A percentile compares a stretch with the other conserved stretches of the same genome.
These are phyloP conservation scores for Penicillium hesseltinei DNA, from an alignment of 2,329 filamentous ascomycete genomes.

Conservation along the genomic window DNA sequence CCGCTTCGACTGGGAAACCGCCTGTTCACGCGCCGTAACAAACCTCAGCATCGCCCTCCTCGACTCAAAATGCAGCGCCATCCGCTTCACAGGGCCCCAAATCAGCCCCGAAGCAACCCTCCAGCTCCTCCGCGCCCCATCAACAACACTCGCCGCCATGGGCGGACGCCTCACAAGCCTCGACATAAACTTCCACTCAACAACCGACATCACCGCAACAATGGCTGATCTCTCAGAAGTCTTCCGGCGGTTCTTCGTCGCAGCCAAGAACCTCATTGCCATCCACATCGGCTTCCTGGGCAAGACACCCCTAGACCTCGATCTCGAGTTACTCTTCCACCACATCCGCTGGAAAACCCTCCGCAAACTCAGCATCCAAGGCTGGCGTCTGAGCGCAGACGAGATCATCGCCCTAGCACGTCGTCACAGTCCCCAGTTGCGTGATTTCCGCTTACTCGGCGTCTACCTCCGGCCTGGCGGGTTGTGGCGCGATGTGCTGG, in stretches of 20 bases:
- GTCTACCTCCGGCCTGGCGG: constrained; percentile 61
- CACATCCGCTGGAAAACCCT: constrained; percentile 60
- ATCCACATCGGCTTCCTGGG: constrained; percentile 65
- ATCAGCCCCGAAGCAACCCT: constrained; percentile 60
- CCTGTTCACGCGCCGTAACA: constrained; percentile 61
- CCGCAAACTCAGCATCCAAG: constrained; percentile 63
- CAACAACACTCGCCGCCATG: constrained; percentile 50
- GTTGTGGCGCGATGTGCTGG: constrained; percentile 61
- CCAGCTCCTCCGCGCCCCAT: constrained; percentile 49
- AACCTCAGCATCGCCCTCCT: constrained; percentile 59
- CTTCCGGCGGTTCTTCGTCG: constrained; percentile 58
- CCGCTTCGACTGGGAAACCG: constrained; percentile 59
- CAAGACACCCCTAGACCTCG: constrained; percentile 55
- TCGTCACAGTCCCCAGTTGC: constrained; percentile 56
- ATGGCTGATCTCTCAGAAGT: constrained; percentile 58
- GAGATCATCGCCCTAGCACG: constrained; percentile 60
- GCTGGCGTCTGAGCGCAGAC: constrained; percentile 59
- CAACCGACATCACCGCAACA: constrained; percentile 55
- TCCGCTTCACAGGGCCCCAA: constrained; percentile 62
- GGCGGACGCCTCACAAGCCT: constrained; percentile 60
- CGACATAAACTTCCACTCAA: constrained; percentile 63
- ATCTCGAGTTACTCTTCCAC: constrained; percentile 62
- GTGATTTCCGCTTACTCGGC: constrained; percentile 59
- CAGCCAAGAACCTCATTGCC: constrained; percentile 60
- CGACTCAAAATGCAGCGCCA: constrained; percentile 55